Evolutionary conservation across 345 rosid genomes (phyloP), one percentile per base, ranked within the genome.

Genomic region (Passiflora organensis): DNA sequence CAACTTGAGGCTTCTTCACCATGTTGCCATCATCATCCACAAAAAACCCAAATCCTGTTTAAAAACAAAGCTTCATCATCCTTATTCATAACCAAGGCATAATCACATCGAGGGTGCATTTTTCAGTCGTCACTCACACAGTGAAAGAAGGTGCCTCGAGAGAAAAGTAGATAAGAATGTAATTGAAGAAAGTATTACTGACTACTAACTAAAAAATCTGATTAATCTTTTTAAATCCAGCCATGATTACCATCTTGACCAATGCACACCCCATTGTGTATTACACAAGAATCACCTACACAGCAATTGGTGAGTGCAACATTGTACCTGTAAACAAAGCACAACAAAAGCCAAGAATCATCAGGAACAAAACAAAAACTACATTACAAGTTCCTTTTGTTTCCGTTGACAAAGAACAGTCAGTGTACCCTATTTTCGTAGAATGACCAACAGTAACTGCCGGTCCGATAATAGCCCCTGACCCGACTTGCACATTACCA

Each of bases 1-100:
- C 43, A 60, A 89, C 95, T 68, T 89, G 95, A 71, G 91, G 91
- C 53, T 84, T 89, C 84, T 89, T 89, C 60, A 80, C 37, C 82
- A 89, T 75, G 67, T 67, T 73, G 51, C 91, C 91, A 13, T 73
- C 57, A 32, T 75, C 83, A 65, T 84, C 89, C 54, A 89, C 80
- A 36, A 68, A 82, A n/a, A 89, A 89, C 13, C 96, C 96, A 66
- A 86, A 89, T 66, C 97, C 95, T 89, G 79, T 38, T n/a, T 32
- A 23, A 18, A 13, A 10, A 57, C 34, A 28, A 71, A 47, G 58
- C 18, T n/a, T 46, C 13, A 22, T 12, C 20, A 39, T 17, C 23
- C 11, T 25, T 24, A 10, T 58, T 45, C 6, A n/a, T 16, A 20
- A 13, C 12, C 6, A 48, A 48, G 13, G 22, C 14, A 24, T n/a